These are phyloP conservation scores for Fusarium sambucinum DNA, from an alignment of 2,329 filamentous ascomycete species.

Conservation along the genomic window DNA sequence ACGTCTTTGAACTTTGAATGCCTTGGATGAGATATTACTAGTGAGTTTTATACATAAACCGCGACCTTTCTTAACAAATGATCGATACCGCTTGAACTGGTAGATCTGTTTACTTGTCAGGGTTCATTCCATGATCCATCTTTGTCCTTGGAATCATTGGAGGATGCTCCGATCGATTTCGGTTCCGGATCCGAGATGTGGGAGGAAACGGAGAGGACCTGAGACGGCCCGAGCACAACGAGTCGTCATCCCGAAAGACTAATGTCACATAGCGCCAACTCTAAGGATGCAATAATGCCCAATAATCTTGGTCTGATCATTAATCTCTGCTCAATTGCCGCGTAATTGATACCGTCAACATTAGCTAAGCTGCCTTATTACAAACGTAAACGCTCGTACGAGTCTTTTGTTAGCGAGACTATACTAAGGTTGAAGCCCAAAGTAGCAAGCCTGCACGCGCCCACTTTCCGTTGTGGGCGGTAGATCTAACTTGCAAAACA, in stretches of 20 bases:
- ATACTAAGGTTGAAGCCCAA: not conserved
- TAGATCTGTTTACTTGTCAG: not conserved
- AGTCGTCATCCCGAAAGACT: conserved; percentile 16
- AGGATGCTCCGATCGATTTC: conserved; percentile 17
- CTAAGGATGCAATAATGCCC: not conserved
- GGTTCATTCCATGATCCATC: not conserved
- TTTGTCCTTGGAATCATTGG: not conserved
- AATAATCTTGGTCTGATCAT: conserved; percentile 14
- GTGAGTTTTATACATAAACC: not conserved
- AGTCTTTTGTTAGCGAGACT: not conserved
- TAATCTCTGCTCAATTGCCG: conserved; percentile 2
- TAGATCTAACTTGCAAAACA: not conserved
- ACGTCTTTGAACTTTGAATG: not conserved
- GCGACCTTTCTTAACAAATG: not conserved
- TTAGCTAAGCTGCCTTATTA: not conserved
- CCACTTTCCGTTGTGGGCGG: not conserved
- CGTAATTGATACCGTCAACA: conserved; percentile 15
- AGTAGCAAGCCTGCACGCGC: conserved; percentile 17
- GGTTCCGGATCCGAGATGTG: conserved; percentile 17
- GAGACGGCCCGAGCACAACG: conserved; percentile 3
- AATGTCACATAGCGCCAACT: conserved; percentile 5
- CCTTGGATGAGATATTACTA: not conserved
- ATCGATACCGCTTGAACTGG: not conserved
- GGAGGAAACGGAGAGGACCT: conserved; percentile 8
- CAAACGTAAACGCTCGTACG: not conserved